Evolutionary conservation across 345 rosid genomes (phyloP).

Genomic region (Combretum micranthum): DNA sequence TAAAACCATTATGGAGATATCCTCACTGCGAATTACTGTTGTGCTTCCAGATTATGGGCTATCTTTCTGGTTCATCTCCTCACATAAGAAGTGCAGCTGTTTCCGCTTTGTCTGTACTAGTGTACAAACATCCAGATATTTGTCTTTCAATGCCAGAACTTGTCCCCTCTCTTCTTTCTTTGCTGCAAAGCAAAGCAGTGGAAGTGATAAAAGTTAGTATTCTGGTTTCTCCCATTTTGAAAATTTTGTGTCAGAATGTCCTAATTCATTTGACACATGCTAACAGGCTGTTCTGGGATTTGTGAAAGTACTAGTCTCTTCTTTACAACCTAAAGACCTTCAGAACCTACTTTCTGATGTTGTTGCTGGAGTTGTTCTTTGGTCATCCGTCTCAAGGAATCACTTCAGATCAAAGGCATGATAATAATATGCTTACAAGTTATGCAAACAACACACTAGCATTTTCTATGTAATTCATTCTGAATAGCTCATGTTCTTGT

Average conservation of each 20-base stretch:
- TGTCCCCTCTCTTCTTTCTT: conserved; percentile 64
- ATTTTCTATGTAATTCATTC: background rate
- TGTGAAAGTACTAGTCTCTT: conserved; percentile 75
- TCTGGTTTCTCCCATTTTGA: background rate
- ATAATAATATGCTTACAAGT: background rate
- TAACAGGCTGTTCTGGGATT: conserved; percentile 85
- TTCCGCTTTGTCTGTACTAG: conserved; percentile 75
- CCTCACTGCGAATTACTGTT: background rate
- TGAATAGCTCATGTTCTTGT: background rate
- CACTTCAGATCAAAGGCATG: conserved; percentile 80
- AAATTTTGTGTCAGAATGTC: background rate
- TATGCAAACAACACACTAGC: background rate
- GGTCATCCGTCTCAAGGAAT: conserved; percentile 85
- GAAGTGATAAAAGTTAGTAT: conserved; percentile 74
- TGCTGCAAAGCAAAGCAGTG: conserved; percentile 71
- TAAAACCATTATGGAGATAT: background rate
- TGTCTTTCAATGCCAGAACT: conserved; percentile 57
- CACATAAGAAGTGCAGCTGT: conserved; percentile 94
- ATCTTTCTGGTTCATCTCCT: conserved; percentile 85
- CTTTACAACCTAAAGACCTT: conserved; percentile 59
- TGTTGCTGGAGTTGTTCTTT: conserved; percentile 50
- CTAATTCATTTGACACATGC: conserved; percentile 12
- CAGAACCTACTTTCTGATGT: conserved; percentile 49
- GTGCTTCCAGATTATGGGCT: conserved; percentile 65
- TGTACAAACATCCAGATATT: conserved; percentile 55